These are phyloP conservation scores for Chytriomyces sp. DNA, from an alignment of 192 early-diverging fungal species.

Conservation along the genomic window DNA sequence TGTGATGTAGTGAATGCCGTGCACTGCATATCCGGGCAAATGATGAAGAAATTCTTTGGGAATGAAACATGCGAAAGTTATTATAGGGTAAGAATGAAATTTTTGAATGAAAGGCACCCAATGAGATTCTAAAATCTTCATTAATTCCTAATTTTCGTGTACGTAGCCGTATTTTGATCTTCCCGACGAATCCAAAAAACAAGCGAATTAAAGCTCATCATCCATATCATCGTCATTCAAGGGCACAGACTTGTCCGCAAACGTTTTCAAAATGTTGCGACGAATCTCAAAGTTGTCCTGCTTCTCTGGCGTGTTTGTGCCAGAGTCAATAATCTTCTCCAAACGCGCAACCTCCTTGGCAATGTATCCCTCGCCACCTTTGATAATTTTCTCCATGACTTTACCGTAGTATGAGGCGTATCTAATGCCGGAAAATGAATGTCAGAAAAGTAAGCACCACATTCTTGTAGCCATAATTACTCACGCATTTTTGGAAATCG, in stretches of 20 bases:
- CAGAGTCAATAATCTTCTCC: constrained; percentile 71
- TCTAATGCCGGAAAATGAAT: constrained; percentile 27
- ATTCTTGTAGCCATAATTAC: not conserved
- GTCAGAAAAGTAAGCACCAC: not conserved
- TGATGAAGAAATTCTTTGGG: too few relatives aligned
- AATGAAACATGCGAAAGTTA: too few relatives aligned
- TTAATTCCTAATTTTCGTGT: too few relatives aligned
- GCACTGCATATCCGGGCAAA: too few relatives aligned
- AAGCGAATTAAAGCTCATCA: constrained; percentile 23
- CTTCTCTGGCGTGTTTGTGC: constrained; percentile 69
- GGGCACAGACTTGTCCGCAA: constrained; percentile 1
- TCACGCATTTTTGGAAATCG: constrained; percentile 45
- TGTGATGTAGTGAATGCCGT: too few relatives aligned
- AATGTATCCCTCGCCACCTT: constrained; percentile 68
- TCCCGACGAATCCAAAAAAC: not conserved
- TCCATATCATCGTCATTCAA: constrained; percentile 5
- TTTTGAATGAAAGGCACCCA: too few relatives aligned
- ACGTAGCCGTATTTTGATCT: too few relatives aligned
- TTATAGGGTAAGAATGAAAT: too few relatives aligned
- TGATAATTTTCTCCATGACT: constrained; percentile 84
- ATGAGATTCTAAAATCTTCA: too few relatives aligned
- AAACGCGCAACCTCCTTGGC: constrained; percentile 81
- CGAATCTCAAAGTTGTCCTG: constrained; percentile 85
- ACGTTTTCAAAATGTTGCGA: constrained; percentile 74
- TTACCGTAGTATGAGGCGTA: constrained; percentile 88